Evolutionary conservation across 1,284 basidiomycete species (phyloP).

Genomic region (Rhodofomes roseus): DNA sequence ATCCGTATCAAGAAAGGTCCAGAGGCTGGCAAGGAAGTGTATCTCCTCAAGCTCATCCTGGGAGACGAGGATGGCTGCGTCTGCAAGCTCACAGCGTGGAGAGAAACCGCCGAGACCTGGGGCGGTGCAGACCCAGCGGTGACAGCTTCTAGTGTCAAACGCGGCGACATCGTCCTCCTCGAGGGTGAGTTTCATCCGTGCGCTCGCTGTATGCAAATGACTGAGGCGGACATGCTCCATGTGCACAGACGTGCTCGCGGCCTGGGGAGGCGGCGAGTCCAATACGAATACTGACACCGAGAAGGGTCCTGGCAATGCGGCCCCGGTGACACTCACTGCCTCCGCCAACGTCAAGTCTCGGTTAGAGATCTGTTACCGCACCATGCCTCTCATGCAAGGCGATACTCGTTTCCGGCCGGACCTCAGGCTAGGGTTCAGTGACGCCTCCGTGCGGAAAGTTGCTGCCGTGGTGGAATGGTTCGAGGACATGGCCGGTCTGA

Average conservation of each 20-base stretch:
- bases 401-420: slow-evolving; percentile 66
- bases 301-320: neutral
- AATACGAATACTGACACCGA: slow-evolving; percentile 13
- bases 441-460: slow-evolving; percentile 64
- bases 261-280: slow-evolving; percentile 33
- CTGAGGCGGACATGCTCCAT: neutral
- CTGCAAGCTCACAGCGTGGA: slow-evolving; percentile 71
- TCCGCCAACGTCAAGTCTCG: slow-evolving; percentile 59
- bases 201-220: neutral
- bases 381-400: slow-evolving; percentile 60
- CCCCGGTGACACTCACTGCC: slow-evolving; percentile 51
- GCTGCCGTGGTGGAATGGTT: slow-evolving; percentile 68
- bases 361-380: slow-evolving; percentile 69
- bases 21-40: slow-evolving; percentile 64
- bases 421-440: slow-evolving; percentile 62
- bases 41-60: slow-evolving; percentile 60
- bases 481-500: slow-evolving; percentile 57
- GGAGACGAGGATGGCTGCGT: slow-evolving; percentile 64
- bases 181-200: slow-evolving; percentile 45
- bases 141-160: slow-evolving; percentile 39
- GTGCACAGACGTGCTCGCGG: slow-evolving; percentile 44
- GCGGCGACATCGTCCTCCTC: slow-evolving; percentile 66
- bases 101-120: slow-evolving; percentile 69
- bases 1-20: slow-evolving; percentile 60
- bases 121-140: slow-evolving; percentile 30